Percentiles rank a stretch among this genome's conserved stretches.
Conservation (phyloP, 2,329 filamentous ascomycete species). For the Fusarium abutilonis region DNA sequence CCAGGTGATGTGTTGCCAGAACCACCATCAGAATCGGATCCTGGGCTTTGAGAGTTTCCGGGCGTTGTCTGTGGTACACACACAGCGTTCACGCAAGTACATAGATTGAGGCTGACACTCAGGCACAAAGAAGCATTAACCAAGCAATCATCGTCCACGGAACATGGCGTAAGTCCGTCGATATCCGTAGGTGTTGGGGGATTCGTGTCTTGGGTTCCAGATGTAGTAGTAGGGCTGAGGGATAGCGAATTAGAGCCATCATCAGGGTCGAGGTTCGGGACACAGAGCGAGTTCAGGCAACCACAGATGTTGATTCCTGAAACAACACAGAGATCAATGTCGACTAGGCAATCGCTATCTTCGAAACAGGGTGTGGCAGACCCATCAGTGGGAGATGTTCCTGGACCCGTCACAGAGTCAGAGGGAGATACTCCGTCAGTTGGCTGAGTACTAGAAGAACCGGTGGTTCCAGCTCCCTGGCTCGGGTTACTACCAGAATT, state of each 20-base stretch:
- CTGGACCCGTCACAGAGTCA: neutral
- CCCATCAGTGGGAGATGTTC: neutral
- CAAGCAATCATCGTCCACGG: slow-evolving; percentile 10
- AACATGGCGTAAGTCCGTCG: neutral
- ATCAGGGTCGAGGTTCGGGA: neutral
- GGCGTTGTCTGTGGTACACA: slow-evolving; percentile 9
- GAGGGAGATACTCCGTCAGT: neutral
- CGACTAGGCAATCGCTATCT: slow-evolving; percentile 8
- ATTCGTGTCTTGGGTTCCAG: neutral
- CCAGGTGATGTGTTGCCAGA: neutral
- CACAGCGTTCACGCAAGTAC: slow-evolving; percentile 14
- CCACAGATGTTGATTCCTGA: slow-evolving; percentile 16
- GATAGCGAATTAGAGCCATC: neutral
- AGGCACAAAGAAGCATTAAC: slow-evolving; percentile 11
- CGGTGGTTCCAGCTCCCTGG: neutral
- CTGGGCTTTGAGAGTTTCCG: neutral
- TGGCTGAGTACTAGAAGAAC: neutral
- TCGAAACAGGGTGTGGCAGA: slow-evolving; percentile 9
- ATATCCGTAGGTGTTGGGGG: neutral
- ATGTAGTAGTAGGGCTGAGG: neutral
- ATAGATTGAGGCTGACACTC: neutral
- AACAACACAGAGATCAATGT: slow-evolving; percentile 6
- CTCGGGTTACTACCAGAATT: neutral
- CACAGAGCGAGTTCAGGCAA: slow-evolving; percentile 8
- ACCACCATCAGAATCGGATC: neutral